phyloP scores from a whole-genome alignment of 208 protist species.

The Blechomonas ayalai region DNA sequence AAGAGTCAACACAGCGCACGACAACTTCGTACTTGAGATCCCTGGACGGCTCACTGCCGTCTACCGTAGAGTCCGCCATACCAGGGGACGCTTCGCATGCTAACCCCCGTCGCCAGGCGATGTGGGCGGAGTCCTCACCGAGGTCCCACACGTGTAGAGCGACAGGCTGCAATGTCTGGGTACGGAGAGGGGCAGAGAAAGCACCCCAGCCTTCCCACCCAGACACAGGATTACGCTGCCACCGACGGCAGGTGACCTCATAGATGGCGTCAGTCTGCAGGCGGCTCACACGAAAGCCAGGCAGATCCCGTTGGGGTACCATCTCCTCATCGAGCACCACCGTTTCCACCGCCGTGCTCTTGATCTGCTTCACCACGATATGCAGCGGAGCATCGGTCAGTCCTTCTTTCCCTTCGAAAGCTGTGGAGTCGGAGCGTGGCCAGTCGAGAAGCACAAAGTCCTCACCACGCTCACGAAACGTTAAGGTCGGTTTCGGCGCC shows the following conservation, averaged over 20 bases:
- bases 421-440: no score
- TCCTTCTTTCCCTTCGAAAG: conserved; percentile 1
- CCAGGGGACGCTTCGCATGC: conserved; percentile 6
- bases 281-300: conserved; percentile 61
- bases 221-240: conserved; percentile 64
- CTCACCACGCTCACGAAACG: conserved; percentile 80
- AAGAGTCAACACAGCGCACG: conserved; percentile 69
- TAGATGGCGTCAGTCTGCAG: conserved; percentile 68
- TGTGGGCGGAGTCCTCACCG: conserved; percentile 84
- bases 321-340: conserved; percentile 54
- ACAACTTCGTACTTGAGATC: conserved; percentile 88
- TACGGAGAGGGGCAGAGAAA: conserved; percentile 52
- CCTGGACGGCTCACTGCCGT: not conserved
- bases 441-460: conserved; percentile 76
- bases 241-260: conserved; percentile 62
- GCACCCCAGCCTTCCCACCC: conserved; percentile 79
- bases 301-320: conserved; percentile 18
- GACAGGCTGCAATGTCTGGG: conserved; percentile 67
- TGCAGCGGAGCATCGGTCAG: conserved; percentile 7
- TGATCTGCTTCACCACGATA: conserved; percentile 36
- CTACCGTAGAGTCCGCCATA: not conserved
- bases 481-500: conserved; percentile 20
- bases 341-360: conserved; percentile 17
- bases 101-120: conserved; percentile 70
- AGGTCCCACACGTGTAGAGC: conserved; percentile 73